Conservation (phyloP, 2,329 filamentous ascomycete species). For the Amphichorda felina region DNA sequence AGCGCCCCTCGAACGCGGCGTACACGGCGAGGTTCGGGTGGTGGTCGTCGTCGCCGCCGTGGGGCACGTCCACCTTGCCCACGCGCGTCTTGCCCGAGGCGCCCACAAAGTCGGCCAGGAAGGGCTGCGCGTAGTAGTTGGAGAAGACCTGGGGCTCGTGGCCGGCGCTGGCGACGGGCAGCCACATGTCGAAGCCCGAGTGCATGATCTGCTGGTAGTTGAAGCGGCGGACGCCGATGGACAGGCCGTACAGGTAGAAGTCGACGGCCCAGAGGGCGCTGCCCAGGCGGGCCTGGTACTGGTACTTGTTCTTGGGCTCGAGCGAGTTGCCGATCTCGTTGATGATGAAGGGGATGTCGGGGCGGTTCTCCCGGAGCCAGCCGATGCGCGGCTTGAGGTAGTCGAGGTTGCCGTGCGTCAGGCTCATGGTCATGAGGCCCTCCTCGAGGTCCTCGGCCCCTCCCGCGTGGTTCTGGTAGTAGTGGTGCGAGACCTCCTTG, state of each 20-base stretch:
- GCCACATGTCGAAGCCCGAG: slow-evolving; percentile 15
- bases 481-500: slow-evolving; percentile 23
- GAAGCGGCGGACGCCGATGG: slow-evolving; percentile 19
- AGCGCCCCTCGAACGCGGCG: slow-evolving; percentile 15
- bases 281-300: slow-evolving; percentile 20
- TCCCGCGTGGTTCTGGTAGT: slow-evolving; percentile 20
- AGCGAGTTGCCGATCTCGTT: slow-evolving; percentile 24
- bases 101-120: slow-evolving; percentile 22
- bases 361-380: slow-evolving; percentile 17
- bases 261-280: slow-evolving; percentile 23
- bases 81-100: slow-evolving; percentile 12
- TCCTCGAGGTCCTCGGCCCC: slow-evolving; percentile 13
- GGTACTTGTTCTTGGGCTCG: slow-evolving; percentile 14
- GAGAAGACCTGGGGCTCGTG: slow-evolving; percentile 18
- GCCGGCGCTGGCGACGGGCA: slow-evolving; percentile 14
- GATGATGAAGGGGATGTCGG: slow-evolving; percentile 18
- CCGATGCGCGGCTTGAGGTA: slow-evolving; percentile 15
- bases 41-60: slow-evolving; percentile 6
- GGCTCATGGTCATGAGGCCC: slow-evolving; percentile 13
- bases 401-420: slow-evolving; percentile 11
- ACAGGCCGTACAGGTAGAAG: slow-evolving; percentile 21
- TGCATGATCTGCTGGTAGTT: slow-evolving; percentile 26
- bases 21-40: slow-evolving; percentile 15
- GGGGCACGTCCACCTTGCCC: slow-evolving; percentile 8
- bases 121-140: slow-evolving; percentile 23